These are phyloP conservation scores for Eutrema yunnanense DNA, from an alignment of 345 rosid species.

Conservation along the genomic window DNA sequence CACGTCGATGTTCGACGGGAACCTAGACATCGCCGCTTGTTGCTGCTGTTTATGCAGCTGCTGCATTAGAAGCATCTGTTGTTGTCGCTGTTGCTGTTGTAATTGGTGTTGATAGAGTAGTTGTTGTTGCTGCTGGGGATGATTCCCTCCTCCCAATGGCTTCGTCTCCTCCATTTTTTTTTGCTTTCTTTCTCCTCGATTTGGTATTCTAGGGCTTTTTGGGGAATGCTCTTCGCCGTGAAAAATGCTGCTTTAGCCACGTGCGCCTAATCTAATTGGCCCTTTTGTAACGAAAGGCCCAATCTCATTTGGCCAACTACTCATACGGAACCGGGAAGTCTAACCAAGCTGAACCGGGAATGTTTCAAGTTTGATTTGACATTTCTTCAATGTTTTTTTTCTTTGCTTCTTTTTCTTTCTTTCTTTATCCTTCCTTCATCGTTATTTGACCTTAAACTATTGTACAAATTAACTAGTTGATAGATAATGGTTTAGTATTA, in stretches of 20 bases:
- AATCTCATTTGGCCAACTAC: neutral
- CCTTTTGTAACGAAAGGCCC: neutral
- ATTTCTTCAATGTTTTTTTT: neutral
- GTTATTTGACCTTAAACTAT: neutral
- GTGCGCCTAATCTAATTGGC: neutral
- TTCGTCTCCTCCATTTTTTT: constrained; percentile 30
- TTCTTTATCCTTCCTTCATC: neutral
- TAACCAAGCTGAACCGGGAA: neutral
- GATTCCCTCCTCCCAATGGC: constrained; percentile 16
- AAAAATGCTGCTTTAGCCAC: neutral
- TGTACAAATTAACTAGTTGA: neutral
- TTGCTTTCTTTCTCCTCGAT: neutral
- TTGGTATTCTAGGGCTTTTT: constrained; percentile 2
- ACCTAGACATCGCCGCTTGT: constrained; percentile 86
- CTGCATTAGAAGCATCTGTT: constrained; percentile 30
- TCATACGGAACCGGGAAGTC: neutral
- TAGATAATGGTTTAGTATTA: neutral
- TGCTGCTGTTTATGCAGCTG: constrained; percentile 50
- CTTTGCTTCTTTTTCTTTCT: no score
- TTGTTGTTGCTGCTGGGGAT: constrained; percentile 20
- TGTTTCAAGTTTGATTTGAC: neutral
- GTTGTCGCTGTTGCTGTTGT: constrained; percentile 41
- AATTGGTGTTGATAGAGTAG: constrained; percentile 26
- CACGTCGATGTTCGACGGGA: constrained; percentile 87
- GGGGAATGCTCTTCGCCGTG: neutral